phyloP scores from a whole-genome alignment of 768 basidiomycete genomes.

The Podaxis sp. region DNA sequence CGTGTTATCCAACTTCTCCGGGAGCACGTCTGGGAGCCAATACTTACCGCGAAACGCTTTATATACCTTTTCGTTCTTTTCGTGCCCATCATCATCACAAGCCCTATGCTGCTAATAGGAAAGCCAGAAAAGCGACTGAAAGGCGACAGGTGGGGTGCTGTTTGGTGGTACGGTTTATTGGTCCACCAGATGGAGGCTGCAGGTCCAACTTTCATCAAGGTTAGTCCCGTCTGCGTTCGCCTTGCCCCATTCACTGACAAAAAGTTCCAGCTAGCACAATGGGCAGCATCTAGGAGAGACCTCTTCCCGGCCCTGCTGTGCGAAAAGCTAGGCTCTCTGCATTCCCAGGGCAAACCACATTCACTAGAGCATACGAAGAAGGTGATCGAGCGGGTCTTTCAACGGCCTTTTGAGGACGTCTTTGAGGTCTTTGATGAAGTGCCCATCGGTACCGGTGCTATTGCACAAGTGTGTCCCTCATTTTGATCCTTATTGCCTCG shows the following conservation, averaged over 20 bases:
- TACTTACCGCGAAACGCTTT: conserved; percentile 82
- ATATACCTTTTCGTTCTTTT: conserved; percentile 81
- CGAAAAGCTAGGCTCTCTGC: conserved; percentile 77
- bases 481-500: conserved; percentile 1
- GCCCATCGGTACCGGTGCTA: conserved; percentile 98
- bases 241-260: conserved; percentile 15
- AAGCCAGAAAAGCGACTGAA: conserved; percentile 49
- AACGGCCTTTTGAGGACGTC: conserved; percentile 78
- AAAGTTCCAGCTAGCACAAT: conserved; percentile 80
- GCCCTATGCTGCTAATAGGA: conserved; percentile 81
- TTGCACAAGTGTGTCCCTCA: conserved; percentile 67
- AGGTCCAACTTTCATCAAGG: conserved; percentile 97
- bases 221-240: conserved; percentile 26
- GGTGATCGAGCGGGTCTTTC: conserved; percentile 83
- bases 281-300: conserved; percentile 95
- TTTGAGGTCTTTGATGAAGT: conserved; percentile 85
- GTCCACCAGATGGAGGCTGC: conserved; percentile 90
- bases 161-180: conserved; percentile 96
- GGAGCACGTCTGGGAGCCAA: conserved; percentile 74
- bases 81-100: conserved; percentile 78
- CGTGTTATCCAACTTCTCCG: conserved; percentile 48
- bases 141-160: conserved; percentile 87
- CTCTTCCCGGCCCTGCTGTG: conserved; percentile 89
- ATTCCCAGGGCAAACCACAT: conserved; percentile 87
- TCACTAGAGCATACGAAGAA: conserved; percentile 72